Conservation (phyloP, 2,329 filamentous ascomycete genomes). For the Rosellinia necatrix region DNA sequence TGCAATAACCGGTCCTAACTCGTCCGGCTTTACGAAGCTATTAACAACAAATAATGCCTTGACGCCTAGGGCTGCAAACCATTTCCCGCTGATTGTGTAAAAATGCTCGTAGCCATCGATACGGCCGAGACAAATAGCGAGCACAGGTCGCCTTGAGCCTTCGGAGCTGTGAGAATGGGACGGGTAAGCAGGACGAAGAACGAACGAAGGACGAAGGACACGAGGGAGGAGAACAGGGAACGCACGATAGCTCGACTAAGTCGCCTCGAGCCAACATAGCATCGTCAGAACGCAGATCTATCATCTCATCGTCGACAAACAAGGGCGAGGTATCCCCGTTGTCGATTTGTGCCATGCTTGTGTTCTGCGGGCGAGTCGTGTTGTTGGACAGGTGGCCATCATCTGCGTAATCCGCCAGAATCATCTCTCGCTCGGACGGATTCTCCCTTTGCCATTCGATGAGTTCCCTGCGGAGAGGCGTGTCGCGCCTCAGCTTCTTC, state of each 20-base stretch:
- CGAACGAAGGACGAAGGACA: not conserved
- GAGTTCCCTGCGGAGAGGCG: conserved; percentile 48
- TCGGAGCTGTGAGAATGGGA: conserved; percentile 33
- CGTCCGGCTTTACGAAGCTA: conserved; percentile 48
- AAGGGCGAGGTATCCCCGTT: conserved; percentile 35
- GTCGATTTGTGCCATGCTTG: conserved; percentile 38
- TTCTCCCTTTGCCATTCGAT: conserved; percentile 49
- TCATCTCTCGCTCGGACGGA: conserved; percentile 28
- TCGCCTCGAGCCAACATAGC: conserved; percentile 50
- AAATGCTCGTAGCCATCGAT: conserved; percentile 58
- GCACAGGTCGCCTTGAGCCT: conserved; percentile 50
- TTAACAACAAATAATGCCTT: conserved; percentile 56
- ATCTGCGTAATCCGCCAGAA: conserved; percentile 39
- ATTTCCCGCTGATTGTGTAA: conserved; percentile 57
- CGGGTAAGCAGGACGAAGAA: too few species aligned
- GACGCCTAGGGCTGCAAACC: conserved; percentile 51
- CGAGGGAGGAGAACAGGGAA: not conserved
- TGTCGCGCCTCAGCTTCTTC: conserved; percentile 3
- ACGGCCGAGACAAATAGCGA: conserved; percentile 59
- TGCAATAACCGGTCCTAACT: conserved; percentile 48
- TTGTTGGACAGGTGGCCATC: conserved; percentile 41
- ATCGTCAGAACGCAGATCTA: conserved; percentile 42
- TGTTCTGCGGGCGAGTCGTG: conserved; percentile 44
- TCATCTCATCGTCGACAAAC: conserved; percentile 45
- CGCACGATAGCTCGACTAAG: conserved; percentile 55